These are phyloP conservation scores for Fusarium sp. DNA, from an alignment of 2,329 filamentous ascomycete species.

Conservation along the genomic window DNA sequence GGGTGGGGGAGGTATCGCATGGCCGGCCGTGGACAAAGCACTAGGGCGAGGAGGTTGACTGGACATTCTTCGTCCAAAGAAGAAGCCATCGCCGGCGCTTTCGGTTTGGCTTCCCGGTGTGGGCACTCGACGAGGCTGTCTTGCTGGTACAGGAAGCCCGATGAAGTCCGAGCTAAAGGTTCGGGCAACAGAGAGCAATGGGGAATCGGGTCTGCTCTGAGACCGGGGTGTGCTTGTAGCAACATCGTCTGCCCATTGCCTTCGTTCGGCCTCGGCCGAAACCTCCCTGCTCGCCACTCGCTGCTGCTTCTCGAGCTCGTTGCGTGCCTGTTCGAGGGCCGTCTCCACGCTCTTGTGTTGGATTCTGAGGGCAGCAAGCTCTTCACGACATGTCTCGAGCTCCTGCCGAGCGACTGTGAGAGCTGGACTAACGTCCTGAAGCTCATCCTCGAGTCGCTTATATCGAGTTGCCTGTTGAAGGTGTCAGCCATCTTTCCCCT, in stretches of 20 bases:
- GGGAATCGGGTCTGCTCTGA: constrained; percentile 64
- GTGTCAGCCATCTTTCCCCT: constrained; percentile 27
- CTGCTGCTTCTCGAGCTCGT: constrained; percentile 62
- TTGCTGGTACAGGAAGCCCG: constrained; percentile 53
- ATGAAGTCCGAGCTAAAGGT: constrained; percentile 65
- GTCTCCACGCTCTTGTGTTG: constrained; percentile 73
- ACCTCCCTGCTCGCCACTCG: constrained; percentile 41
- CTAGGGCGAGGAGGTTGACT: constrained; percentile 58
- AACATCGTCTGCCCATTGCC: constrained; percentile 64
- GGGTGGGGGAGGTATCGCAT: constrained; percentile 46
- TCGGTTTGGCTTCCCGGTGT: constrained; percentile 62
- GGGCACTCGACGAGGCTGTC: constrained; percentile 44
- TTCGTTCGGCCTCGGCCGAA: constrained; percentile 53
- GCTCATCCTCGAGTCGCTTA: constrained; percentile 80
- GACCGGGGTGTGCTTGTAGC: constrained; percentile 53
- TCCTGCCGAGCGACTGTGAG: constrained; percentile 73
- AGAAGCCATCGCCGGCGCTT: constrained; percentile 50
- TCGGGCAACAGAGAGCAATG: constrained; percentile 59
- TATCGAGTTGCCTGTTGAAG: constrained; percentile 65
- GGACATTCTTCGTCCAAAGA: constrained; percentile 59
- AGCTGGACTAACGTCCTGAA: constrained; percentile 74
- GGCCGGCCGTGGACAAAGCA: constrained; percentile 50
- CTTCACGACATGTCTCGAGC: constrained; percentile 65
- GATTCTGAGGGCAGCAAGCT: constrained; percentile 69
- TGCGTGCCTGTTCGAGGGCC: constrained; percentile 65